phyloP scores from a whole-genome alignment of 352 stramenopile species.

The Phytophthora kernoviae region DNA sequence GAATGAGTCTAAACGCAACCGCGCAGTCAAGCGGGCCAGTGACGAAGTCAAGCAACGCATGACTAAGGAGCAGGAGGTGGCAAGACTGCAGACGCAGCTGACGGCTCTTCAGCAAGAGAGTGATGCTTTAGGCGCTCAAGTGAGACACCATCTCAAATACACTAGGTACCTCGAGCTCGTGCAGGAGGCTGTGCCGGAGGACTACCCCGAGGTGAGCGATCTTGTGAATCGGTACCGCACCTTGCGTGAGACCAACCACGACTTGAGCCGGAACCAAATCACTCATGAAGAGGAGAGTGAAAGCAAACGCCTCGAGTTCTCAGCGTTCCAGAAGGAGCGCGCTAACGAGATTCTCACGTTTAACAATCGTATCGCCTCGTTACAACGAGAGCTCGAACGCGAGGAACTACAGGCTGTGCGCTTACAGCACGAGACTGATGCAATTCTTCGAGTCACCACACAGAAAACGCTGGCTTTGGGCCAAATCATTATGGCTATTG shows the following conservation, averaged over 20 bases:
- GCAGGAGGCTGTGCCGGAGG: constrained; percentile 88
- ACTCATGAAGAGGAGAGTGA: constrained; percentile 90
- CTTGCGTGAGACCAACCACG: constrained; percentile 90
- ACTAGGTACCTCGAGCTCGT: constrained; percentile 89
- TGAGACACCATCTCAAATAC: constrained; percentile 89
- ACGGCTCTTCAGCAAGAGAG: constrained; percentile 68
- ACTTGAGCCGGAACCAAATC: constrained; percentile 75
- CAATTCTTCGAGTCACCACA: constrained; percentile 84
- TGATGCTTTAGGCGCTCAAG: constrained; percentile 63
- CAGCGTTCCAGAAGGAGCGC: constrained; percentile 88
- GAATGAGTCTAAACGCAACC: constrained; percentile 94
- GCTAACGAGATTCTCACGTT: constrained; percentile 93
- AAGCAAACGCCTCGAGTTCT: constrained; percentile 78
- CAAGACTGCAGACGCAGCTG: constrained; percentile 73
- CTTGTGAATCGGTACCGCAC: constrained; percentile 93
- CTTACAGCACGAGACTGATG: constrained; percentile 89
- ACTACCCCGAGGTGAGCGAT: constrained; percentile 93
- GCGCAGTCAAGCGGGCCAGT: constrained; percentile 89
- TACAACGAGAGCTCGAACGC: constrained; percentile 82
- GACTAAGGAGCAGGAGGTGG: constrained; percentile 89
- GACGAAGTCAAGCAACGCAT: constrained; percentile 93
- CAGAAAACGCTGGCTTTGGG: constrained; percentile 92
- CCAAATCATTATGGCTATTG: constrained; percentile 90
- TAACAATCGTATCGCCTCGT: constrained; percentile 90
- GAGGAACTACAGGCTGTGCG: constrained; percentile 72